These are phyloP conservation scores for Trypanosomatidae sp. DNA, from an alignment of 208 protist genomes.

Conservation along the genomic window DNA sequence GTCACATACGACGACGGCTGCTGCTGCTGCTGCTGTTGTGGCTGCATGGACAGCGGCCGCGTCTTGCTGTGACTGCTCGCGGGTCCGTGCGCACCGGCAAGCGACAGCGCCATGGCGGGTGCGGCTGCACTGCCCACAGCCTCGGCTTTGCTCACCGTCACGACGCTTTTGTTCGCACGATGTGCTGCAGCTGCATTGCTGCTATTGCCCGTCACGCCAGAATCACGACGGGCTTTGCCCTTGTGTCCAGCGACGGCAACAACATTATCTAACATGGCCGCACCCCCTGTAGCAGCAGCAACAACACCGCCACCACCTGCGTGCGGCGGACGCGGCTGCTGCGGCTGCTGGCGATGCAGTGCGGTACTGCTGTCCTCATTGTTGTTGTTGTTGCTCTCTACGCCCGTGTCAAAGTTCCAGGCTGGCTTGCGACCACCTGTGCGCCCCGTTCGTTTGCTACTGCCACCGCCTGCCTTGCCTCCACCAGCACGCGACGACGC, in stretches of 20 bases:
- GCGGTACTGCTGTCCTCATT: constrained; percentile 4
- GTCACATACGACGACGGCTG: not conserved
- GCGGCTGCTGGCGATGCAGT: not conserved
- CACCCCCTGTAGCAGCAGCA: not conserved
- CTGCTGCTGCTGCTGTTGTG: not conserved
- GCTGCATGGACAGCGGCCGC: not conserved
- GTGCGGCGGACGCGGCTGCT: not conserved
- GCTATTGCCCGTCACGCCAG: not conserved
- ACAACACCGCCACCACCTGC: not conserved
- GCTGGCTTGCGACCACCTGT: constrained; percentile 12
- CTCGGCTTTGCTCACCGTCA: not conserved
- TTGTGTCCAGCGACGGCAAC: not conserved
- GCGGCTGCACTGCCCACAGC: not conserved
- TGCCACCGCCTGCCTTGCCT: not conserved
- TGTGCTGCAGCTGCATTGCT: not conserved
- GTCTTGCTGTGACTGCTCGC: not conserved
- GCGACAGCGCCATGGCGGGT: not conserved
- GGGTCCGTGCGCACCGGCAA: not conserved
- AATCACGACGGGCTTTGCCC: not conserved
- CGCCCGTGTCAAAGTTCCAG: constrained; percentile 49
- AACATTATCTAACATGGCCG: not conserved
- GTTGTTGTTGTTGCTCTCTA: constrained; percentile 8
- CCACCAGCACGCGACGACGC: not conserved
- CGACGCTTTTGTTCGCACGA: not conserved
- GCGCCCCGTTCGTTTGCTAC: not conserved